Base-by-base conservation (phyloP, 805 yeast species). In the Kuraishia cidri region DNA sequence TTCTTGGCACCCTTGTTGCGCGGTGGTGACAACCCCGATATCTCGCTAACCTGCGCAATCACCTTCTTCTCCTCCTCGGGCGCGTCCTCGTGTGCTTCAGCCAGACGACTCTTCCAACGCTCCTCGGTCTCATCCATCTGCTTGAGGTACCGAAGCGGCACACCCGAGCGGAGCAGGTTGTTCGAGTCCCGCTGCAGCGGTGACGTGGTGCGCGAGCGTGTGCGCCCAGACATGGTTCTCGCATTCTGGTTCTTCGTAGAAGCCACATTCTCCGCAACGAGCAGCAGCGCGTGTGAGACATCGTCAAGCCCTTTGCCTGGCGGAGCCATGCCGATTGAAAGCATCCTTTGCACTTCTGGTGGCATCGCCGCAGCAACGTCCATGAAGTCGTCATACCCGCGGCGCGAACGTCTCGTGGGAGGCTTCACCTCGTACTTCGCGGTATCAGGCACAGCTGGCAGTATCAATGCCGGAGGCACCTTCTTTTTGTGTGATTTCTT, bases 261-360 rank as follows among this genome's bases (percentile, higher is more conserved):
- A 22, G 25, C 9, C 22, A 16, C 15, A 13, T 17, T 23, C 20
- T 30, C 35, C 2, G 37, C 35, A 11, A 33, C 23, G 17, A 24
- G 35, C 6, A 31, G 32, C 29, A 39, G 14, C 13, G 24, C 27
- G 9, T 25, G 8, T n/a, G 39, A n/a, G 7, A 27, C 32, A 6
- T 37, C 41, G 29, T 41, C 45, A 13, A 35, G 29, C 11, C 26
- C 35, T n/a, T 27, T 24, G 3, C 42, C 45, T 6, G 45, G 45
- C 5, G 43, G 43, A 5, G 43, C 43, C 46, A 42, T 40, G 23
- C 38, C 35, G 28, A 42, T 42, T 3, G 37, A 32, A 11, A 42
- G 30, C 30, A 29, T 30, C 29, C 30, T 36, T 26, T 21, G 30
- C 6, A 41, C 20, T 6, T 30, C 24, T 10, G 22, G 26, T 6